Evolutionary conservation across 2,329 filamentous ascomycete genomes (phyloP).

Genomic region (Ascocoryne sarcoides): DNA sequence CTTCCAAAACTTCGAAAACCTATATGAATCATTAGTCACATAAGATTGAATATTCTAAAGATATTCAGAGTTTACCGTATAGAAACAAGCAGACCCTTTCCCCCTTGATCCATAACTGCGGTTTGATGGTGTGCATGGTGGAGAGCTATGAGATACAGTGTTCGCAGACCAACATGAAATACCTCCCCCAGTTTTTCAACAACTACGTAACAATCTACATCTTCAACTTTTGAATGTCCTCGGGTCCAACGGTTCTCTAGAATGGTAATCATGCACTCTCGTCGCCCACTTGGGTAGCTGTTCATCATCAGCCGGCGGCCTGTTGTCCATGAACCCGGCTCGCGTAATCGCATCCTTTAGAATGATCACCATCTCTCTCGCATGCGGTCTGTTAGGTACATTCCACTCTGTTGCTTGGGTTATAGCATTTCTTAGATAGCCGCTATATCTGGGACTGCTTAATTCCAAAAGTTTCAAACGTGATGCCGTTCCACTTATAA

Average conservation of each 20-base stretch:
- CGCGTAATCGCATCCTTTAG: constrained; percentile 4
- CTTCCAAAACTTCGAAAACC: too few species aligned
- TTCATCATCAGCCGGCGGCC: constrained; percentile 1
- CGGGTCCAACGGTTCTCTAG: background rate
- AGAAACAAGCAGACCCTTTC: too few species aligned
- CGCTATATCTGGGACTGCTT: constrained; percentile 2
- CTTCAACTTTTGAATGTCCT: background rate
- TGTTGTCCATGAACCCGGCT: constrained; percentile 2
- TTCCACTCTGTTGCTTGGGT: constrained; percentile 3
- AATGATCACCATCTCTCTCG: constrained; percentile 3
- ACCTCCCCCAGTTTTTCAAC: too few species aligned
- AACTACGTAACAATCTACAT: too few species aligned
- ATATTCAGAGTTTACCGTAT: too few species aligned
- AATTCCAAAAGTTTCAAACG: constrained; percentile 4
- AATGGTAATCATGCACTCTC: constrained; percentile 17
- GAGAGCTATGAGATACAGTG: too few species aligned
- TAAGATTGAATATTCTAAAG: too few species aligned
- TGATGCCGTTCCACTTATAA: background rate
- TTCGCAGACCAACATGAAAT: too few species aligned
- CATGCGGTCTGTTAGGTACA: constrained; percentile 4
- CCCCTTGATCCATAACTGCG: too few species aligned
- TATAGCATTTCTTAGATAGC: constrained; percentile 9
- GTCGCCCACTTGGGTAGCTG: constrained; percentile 17
- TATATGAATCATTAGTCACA: too few species aligned
- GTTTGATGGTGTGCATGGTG: too few species aligned